Evolutionary conservation across 495 filamentous ascomycete genomes (phyloP).

Genomic region (Clohesyomyces aquaticus): DNA sequence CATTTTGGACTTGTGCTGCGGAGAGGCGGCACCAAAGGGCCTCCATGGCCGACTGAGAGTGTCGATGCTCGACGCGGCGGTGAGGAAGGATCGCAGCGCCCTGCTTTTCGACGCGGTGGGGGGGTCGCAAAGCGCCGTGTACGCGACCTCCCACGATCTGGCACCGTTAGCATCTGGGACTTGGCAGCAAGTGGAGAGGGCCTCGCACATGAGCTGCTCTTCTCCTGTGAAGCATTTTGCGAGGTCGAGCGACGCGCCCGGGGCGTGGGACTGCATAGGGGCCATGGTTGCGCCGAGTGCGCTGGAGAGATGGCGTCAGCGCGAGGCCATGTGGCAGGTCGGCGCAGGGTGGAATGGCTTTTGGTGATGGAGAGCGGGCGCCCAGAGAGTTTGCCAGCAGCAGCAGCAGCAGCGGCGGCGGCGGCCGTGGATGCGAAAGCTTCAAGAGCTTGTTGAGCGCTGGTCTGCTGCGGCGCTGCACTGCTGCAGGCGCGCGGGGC

Average conservation of each 20-base stretch:
- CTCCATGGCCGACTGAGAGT: conserved; percentile 66
- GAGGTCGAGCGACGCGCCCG: conserved; percentile 21
- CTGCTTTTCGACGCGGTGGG: conserved; percentile 54
- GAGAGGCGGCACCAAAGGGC: conserved; percentile 62
- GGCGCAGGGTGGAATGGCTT: not conserved
- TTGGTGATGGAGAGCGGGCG: not conserved
- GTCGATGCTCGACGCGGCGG: conserved; percentile 65
- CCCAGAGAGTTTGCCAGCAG: not conserved
- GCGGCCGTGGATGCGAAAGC: not conserved
- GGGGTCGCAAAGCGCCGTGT: conserved; percentile 63
- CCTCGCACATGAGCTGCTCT: conserved; percentile 35
- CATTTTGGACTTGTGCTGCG: conserved; percentile 70
- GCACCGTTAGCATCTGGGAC: conserved; percentile 10
- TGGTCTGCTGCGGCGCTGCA: too few relatives aligned
- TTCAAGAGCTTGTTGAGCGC: too few relatives aligned
- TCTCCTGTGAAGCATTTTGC: conserved; percentile 36
- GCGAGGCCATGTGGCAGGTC: conserved; percentile 29
- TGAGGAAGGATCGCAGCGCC: conserved; percentile 59
- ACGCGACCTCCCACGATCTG: conserved; percentile 79
- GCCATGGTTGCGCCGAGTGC: conserved; percentile 39
- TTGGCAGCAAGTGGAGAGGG: not conserved
- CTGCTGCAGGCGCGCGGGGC: too few relatives aligned
- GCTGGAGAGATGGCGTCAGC: conserved; percentile 13
- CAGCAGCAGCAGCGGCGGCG: not conserved
- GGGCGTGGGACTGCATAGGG: conserved; percentile 12